These are phyloP conservation scores for Endoconidiophora laricicola DNA, from an alignment of 2,329 filamentous ascomycete genomes.

Conservation along the genomic window DNA sequence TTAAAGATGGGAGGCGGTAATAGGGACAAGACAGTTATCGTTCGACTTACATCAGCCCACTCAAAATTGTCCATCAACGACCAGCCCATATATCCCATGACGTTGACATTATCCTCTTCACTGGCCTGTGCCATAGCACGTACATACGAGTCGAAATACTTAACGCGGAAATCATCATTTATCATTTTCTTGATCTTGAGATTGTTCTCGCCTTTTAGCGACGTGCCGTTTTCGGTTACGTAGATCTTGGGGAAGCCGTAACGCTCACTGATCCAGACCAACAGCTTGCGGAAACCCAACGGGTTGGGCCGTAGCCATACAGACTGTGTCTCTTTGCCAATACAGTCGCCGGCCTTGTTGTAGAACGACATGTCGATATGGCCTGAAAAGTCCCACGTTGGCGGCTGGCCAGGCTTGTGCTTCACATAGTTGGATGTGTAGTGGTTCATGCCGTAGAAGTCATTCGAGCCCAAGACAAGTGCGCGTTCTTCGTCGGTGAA, in stretches of 20 bases:
- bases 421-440: slow-evolving; percentile 81
- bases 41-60: slow-evolving; percentile 48
- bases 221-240: slow-evolving; percentile 80
- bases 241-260: slow-evolving; percentile 66
- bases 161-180: slow-evolving; percentile 63
- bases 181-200: slow-evolving; percentile 53
- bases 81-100: slow-evolving; percentile 72
- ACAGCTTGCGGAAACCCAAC: slow-evolving; percentile 58
- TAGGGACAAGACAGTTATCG: slow-evolving; percentile 24
- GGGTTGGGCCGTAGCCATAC: slow-evolving; percentile 66
- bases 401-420: slow-evolving; percentile 45
- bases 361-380: slow-evolving; percentile 58
- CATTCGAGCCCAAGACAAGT: slow-evolving; percentile 71
- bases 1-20: slow-evolving; percentile 45
- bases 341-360: slow-evolving; percentile 54
- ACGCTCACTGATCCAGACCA: slow-evolving; percentile 61
- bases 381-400: slow-evolving; percentile 52
- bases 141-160: slow-evolving; percentile 67
- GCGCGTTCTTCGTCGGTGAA: slow-evolving; percentile 57
- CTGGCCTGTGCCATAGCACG: slow-evolving; percentile 58
- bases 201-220: slow-evolving; percentile 68
- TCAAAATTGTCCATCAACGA: slow-evolving; percentile 83
- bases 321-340: slow-evolving; percentile 69
- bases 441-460: slow-evolving; percentile 92
- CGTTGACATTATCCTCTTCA: slow-evolving; percentile 57